phyloP scores from a whole-genome alignment of 176 grass and related monocot genomes.

The Cenchrus fungigraminus region DNA sequence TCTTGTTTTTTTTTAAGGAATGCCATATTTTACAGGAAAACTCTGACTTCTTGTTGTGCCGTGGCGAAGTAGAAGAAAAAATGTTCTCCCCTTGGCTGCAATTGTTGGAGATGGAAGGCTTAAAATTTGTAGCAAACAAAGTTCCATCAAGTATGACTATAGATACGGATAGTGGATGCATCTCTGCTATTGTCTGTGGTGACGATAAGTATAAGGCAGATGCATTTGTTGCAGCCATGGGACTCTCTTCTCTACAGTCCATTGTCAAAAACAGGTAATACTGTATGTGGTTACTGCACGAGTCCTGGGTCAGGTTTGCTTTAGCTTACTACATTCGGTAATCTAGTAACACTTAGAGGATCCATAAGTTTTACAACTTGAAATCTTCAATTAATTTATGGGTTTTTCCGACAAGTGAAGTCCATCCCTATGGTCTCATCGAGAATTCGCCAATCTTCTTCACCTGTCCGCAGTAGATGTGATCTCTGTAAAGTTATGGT shows the following conservation, averaged over 20 bases:
- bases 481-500: slow-evolving; percentile 82
- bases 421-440: slow-evolving; percentile 52
- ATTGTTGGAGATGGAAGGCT: slow-evolving; percentile 64
- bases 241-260: slow-evolving; percentile 69
- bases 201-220: slow-evolving; percentile 68
- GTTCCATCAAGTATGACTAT: slow-evolving; percentile 57
- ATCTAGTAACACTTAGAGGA: background rate
- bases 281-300: background rate
- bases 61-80: slow-evolving; percentile 62
- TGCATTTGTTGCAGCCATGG: slow-evolving; percentile 79
- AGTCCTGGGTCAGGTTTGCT: background rate
- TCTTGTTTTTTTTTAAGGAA: slow-evolving; percentile 4
- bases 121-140: slow-evolving; percentile 69
- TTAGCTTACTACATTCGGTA: slow-evolving; percentile 7
- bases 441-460: slow-evolving; percentile 78
- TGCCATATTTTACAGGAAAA: slow-evolving; percentile 69
- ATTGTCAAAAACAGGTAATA: slow-evolving; percentile 70
- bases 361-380: slow-evolving; percentile 6
- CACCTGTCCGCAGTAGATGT: slow-evolving; percentile 61
- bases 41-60: slow-evolving; percentile 75
- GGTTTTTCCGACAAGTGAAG: slow-evolving; percentile 49
- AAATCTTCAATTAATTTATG: slow-evolving; percentile 16
- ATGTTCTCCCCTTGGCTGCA: slow-evolving; percentile 84
- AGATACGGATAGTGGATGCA: slow-evolving; percentile 55
- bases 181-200: slow-evolving; percentile 68